Conservation (phyloP, 139 green algal species). For the Raphidocelis subcapitata region DNA sequence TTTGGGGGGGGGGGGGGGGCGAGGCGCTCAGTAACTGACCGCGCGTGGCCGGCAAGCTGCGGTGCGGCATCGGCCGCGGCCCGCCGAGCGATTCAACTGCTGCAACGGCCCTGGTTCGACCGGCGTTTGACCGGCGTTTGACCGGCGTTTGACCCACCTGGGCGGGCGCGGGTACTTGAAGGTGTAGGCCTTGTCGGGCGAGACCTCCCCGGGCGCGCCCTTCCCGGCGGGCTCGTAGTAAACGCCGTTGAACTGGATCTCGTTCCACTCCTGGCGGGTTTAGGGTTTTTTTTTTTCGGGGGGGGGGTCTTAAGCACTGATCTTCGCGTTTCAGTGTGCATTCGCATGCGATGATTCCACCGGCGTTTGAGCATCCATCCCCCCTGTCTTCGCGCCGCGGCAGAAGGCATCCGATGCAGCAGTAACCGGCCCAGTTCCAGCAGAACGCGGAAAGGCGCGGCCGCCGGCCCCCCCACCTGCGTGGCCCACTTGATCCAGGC, state of each 20-base stretch:
- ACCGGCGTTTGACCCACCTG: constrained; percentile 55
- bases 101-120: no score
- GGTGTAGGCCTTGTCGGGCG: constrained; percentile 74
- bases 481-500: constrained; percentile 95
- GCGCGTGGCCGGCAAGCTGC: not conserved
- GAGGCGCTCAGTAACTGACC: not conserved
- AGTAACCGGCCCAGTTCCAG: not conserved
- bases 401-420: not conserved
- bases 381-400: no score
- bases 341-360: no score
- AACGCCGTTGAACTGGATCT: constrained; percentile 93
- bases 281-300: no score
- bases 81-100: not conserved
- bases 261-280: constrained; percentile 77
- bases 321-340: no score
- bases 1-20: not conserved
- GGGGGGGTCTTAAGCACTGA: no score
- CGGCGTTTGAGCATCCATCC: no score
- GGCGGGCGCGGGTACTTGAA: constrained; percentile 92
- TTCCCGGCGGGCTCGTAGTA: constrained; percentile 70
- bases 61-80: not conserved
- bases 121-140: no score
- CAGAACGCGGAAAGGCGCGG: not conserved
- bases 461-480: constrained; percentile 30
- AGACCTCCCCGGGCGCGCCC: constrained; percentile 54